A percentile compares a stretch with the other conserved stretches of the same genome.
Evolutionary conservation across 164 flowering plant species (phyloP).

Genomic region (Cinnamomum micranthum): DNA sequence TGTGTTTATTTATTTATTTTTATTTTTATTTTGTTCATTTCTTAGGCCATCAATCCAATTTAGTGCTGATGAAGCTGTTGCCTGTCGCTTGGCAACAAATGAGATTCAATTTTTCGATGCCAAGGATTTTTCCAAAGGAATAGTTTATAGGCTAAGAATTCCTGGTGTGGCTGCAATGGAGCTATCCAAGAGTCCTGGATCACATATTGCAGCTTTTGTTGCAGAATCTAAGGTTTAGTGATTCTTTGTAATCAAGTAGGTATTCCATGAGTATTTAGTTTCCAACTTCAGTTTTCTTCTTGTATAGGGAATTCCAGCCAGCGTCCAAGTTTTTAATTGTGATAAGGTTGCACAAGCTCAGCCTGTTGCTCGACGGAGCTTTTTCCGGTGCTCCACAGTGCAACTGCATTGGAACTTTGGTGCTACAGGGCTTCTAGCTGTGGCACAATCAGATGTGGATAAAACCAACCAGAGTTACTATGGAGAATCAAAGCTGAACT

Average conservation of each 20-base stretch:
- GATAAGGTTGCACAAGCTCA: conserved; percentile 60
- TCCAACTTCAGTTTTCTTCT: conserved; percentile 7
- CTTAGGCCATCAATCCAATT: conserved; percentile 79
- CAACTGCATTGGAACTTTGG: conserved; percentile 85
- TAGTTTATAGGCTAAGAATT: conserved; percentile 56
- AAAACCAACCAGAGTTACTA: conserved; percentile 98
- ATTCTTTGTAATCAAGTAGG: not conserved
- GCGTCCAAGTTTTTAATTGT: conserved; percentile 81
- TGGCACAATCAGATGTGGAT: conserved; percentile 95
- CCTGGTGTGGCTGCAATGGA: conserved; percentile 80
- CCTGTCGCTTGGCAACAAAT: conserved; percentile 90
- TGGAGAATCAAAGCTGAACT: conserved; percentile 92
- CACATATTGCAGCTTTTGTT: conserved; percentile 82
- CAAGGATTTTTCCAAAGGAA: conserved; percentile 73
- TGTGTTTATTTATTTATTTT: conserved; percentile 1
- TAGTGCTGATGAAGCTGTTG: conserved; percentile 82
- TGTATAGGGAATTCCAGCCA: conserved; percentile 87
- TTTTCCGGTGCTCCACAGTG: conserved; percentile 88
- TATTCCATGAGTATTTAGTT: not conserved
- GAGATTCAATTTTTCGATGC: conserved; percentile 85
- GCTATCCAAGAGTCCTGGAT: conserved; percentile 76
- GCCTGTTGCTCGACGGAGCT: conserved; percentile 83
- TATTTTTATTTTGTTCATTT: not conserved
- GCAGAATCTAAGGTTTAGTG: conserved; percentile 86
- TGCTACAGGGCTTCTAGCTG: conserved; percentile 79